These are phyloP conservation scores for Batrachochytrium dendrobatidis DNA, from an alignment of 371 early-diverging fungal species.

Conservation along the genomic window DNA sequence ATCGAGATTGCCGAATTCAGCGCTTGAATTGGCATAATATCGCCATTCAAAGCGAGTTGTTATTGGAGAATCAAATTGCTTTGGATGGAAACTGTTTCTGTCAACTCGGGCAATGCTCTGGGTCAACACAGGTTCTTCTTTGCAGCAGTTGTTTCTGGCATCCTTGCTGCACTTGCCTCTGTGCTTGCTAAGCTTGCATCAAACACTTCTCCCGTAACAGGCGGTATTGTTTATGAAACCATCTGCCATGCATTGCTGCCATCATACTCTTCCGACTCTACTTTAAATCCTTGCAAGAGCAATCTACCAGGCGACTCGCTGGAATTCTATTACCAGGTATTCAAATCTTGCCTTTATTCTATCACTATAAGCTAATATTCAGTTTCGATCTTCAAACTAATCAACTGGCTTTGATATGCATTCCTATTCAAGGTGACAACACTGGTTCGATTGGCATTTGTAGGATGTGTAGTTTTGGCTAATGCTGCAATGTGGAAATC, in stretches of 20 bases:
- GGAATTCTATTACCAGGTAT: background rate
- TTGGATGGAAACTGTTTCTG: too few species aligned
- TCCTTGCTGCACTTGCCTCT: conserved; percentile 13
- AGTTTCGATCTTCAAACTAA: too few species aligned
- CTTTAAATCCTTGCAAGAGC: background rate
- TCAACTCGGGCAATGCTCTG: too few species aligned
- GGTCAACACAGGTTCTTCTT: background rate
- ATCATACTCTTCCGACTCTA: background rate
- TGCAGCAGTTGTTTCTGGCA: conserved; percentile 11
- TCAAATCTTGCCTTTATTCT: too few species aligned
- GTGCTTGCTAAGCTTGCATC: conserved; percentile 17
- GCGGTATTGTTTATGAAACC: background rate
- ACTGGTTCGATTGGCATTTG: background rate
- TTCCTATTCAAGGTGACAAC: background rate
- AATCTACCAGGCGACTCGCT: background rate
- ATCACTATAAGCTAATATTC: too few species aligned
- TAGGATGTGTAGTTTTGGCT: conserved; percentile 2
- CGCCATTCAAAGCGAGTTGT: too few species aligned
- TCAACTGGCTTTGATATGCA: too few species aligned
- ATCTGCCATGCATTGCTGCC: background rate
- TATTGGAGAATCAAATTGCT: too few species aligned
- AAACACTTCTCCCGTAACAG: background rate
- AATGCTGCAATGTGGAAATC: conserved; percentile 17
- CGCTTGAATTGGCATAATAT: too few species aligned
- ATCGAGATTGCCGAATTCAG: too few species aligned